Conservation (phyloP, 2,329 filamentous ascomycete species). For the Fusarium beomiforme region DNA sequence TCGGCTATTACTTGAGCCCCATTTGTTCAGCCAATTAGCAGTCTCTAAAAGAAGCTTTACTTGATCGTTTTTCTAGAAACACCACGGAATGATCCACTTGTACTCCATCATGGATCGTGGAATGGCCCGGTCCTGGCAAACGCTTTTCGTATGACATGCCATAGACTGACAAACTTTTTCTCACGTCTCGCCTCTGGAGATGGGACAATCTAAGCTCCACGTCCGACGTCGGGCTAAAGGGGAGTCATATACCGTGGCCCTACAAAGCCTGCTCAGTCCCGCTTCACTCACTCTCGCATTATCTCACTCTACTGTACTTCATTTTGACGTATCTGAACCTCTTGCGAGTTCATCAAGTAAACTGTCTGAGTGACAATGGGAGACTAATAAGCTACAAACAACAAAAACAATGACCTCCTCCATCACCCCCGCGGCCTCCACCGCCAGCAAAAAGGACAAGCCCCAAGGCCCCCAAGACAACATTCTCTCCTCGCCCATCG, state of each 20-base stretch:
- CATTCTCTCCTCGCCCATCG: slow-evolving; percentile 8
- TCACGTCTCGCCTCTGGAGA: slow-evolving; percentile 13
- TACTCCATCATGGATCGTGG: slow-evolving; percentile 30
- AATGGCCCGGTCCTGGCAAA: slow-evolving; percentile 2
- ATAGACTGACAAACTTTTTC: slow-evolving; percentile 36
- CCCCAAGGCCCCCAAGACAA: slow-evolving; percentile 10
- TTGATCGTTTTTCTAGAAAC: slow-evolving; percentile 29
- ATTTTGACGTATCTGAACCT: background rate
- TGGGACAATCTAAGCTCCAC: background rate
- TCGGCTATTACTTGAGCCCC: slow-evolving; percentile 2
- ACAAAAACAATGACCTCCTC: slow-evolving; percentile 26
- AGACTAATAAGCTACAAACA: slow-evolving; percentile 26
- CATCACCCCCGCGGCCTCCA: slow-evolving; percentile 29
- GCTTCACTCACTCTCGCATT: background rate
- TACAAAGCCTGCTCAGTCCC: slow-evolving; percentile 30
- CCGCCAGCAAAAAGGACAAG: slow-evolving; percentile 17
- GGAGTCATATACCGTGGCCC: slow-evolving; percentile 13
- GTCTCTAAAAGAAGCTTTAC: background rate
- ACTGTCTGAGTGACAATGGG: slow-evolving; percentile 37
- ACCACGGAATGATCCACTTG: slow-evolving; percentile 8
- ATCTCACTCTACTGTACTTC: background rate
- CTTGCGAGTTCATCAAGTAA: background rate
- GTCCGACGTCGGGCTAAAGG: slow-evolving; percentile 28
- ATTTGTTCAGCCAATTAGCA: slow-evolving; percentile 7
- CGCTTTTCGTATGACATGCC: slow-evolving; percentile 28